Conservation (phyloP, 2,329 filamentous ascomycete species). For the Botrytis medusae region DNA sequence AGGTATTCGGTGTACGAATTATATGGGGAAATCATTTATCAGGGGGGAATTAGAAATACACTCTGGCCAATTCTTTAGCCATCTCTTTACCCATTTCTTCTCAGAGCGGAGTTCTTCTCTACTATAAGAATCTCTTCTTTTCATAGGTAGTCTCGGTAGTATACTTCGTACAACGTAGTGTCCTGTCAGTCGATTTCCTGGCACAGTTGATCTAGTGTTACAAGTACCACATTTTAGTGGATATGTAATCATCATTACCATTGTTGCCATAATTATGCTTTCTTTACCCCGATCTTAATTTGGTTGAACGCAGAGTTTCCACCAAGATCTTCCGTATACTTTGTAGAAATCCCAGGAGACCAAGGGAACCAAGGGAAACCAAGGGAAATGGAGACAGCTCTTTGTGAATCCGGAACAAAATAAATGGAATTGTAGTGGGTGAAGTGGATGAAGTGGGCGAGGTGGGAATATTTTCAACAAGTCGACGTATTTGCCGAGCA, state of each 20-base stretch:
- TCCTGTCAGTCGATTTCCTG: neutral
- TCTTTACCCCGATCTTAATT: neutral
- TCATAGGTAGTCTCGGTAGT: neutral
- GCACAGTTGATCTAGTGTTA: neutral
- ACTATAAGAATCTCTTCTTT: neutral
- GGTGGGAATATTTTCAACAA: neutral
- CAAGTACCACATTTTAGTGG: slow-evolving; percentile 4
- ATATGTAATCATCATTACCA: neutral
- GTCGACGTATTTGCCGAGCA: slow-evolving; percentile 11
- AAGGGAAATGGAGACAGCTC: slow-evolving; percentile 1
- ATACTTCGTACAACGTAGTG: neutral
- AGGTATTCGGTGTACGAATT: slow-evolving; percentile 6
- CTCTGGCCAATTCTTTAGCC: neutral
- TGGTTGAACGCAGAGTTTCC: neutral
- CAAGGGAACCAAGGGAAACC: neutral
- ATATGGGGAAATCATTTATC: slow-evolving; percentile 7
- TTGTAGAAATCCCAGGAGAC: neutral
- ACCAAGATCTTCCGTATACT: neutral
- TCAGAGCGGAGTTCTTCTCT: neutral
- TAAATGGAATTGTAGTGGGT: neutral
- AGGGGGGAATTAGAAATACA: neutral
- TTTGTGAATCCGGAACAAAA: slow-evolving; percentile 1
- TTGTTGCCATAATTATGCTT: neutral
- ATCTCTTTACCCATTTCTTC: neutral
- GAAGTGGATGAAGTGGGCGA: neutral